Percentiles rank a stretch among this genome's conserved stretches.
Evolutionary conservation across 345 rosid species (phyloP).

Genomic region (Ailanthus altissimus): DNA sequence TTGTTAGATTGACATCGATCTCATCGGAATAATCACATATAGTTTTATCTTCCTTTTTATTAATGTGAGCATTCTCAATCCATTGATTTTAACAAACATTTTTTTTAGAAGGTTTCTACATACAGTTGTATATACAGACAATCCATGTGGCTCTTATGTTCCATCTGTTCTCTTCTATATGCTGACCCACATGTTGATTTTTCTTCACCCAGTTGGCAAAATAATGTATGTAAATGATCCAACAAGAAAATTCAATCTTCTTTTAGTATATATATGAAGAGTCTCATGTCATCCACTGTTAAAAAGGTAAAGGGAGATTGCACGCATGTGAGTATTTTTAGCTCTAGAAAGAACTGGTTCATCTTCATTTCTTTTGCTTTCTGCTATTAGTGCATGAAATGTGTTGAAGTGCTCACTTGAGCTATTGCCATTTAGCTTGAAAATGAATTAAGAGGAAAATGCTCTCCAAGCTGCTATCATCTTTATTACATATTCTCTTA

Average conservation of each 20-base stretch:
- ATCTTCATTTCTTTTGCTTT: slow-evolving; percentile 10
- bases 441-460: neutral
- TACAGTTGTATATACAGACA: slow-evolving; percentile 21
- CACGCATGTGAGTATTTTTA: neutral
- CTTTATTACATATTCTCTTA: neutral
- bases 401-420: neutral
- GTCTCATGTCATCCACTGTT: slow-evolving; percentile 25
- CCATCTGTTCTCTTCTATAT: slow-evolving; percentile 16
- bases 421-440: slow-evolving; percentile 13
- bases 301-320: neutral
- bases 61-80: slow-evolving; percentile 1
- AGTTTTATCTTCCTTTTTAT: neutral
- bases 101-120: neutral
- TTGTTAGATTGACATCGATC: neutral
- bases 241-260: neutral
- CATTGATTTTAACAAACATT: neutral
- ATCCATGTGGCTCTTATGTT: slow-evolving; percentile 34
- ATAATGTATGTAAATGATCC: neutral
- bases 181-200: slow-evolving; percentile 34
- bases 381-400: neutral
- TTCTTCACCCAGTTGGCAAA: neutral
- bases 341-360: slow-evolving; percentile 16
- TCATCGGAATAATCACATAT: neutral
- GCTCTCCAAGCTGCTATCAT: neutral
- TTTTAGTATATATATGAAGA: slow-evolving; percentile 1